Evolutionary conservation across 2,329 filamentous ascomycete species (phyloP).

Genomic region (Aspergillus brunneoviolaceus): DNA sequence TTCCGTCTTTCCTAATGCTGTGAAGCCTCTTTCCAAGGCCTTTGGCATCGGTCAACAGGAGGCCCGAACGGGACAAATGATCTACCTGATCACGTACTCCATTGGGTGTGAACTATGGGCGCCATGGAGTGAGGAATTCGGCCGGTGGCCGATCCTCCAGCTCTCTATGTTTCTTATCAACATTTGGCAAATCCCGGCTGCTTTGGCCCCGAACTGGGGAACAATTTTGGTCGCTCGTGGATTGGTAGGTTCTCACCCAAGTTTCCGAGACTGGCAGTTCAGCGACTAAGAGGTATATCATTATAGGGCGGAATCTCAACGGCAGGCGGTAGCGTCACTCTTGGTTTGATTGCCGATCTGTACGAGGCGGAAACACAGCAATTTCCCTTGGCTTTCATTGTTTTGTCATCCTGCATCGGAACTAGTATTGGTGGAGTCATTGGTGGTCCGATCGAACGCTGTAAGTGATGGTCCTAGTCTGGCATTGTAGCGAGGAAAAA

Average conservation of each 20-base stretch:
- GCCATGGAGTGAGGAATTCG: slow-evolving; percentile 78
- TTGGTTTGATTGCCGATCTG: slow-evolving; percentile 61
- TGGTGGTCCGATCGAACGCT: slow-evolving; percentile 48
- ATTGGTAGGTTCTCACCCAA: slow-evolving; percentile 38
- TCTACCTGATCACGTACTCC: slow-evolving; percentile 73
- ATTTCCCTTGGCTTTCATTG: slow-evolving; percentile 56
- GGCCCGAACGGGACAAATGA: slow-evolving; percentile 67
- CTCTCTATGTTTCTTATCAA: slow-evolving; percentile 70
- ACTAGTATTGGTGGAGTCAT: slow-evolving; percentile 52
- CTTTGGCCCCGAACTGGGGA: slow-evolving; percentile 67
- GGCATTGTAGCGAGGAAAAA: neutral
- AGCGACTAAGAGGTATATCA: slow-evolving; percentile 2
- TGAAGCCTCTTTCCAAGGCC: slow-evolving; percentile 61
- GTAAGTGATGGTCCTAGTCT: slow-evolving; percentile 1
- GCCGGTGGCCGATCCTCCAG: slow-evolving; percentile 71
- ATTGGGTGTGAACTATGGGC: slow-evolving; percentile 84
- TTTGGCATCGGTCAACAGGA: slow-evolving; percentile 66
- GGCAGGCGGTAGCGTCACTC: slow-evolving; percentile 59
- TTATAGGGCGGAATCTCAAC: slow-evolving; percentile 54
- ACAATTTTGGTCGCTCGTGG: slow-evolving; percentile 63
- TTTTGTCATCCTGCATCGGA: slow-evolving; percentile 52
- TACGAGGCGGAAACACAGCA: slow-evolving; percentile 54
- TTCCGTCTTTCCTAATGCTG: slow-evolving; percentile 65
- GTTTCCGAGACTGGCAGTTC: neutral
- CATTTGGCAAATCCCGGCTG: slow-evolving; percentile 68